Evolutionary conservation across 768 basidiomycete genomes (phyloP).

Genomic region (Mrakia gelida): DNA sequence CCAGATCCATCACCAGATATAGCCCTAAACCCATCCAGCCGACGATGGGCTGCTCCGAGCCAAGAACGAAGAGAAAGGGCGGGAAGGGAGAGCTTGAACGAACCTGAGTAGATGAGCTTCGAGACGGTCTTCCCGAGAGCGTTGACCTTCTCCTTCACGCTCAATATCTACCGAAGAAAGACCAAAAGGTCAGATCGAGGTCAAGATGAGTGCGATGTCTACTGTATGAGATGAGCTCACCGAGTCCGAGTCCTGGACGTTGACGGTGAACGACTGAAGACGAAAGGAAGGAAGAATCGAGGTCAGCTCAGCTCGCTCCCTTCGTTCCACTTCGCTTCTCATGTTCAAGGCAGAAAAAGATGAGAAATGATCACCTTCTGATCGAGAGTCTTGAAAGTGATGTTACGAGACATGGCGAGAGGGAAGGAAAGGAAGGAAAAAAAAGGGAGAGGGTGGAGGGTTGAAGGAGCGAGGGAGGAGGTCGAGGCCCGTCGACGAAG

Average conservation of each 20-base stretch:
- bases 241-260: conserved; percentile 69
- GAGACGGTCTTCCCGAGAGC: conserved; percentile 61
- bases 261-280: conserved; percentile 72
- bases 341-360: not conserved
- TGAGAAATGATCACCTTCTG: conserved; percentile 54
- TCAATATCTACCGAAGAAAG: conserved; percentile 49
- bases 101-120: conserved; percentile 93
- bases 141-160: conserved; percentile 78
- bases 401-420: conserved; percentile 36
- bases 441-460: not conserved
- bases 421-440: not conserved
- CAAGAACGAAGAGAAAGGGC: not conserved
- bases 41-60: not conserved
- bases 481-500: not conserved
- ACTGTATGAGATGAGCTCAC: conserved; percentile 37
- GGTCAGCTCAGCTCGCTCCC: not conserved
- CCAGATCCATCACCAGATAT: not conserved
- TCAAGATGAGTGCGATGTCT: not conserved
- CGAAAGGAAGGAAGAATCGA: not conserved
- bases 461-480: not conserved
- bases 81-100: conserved; percentile 32
- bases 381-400: conserved; percentile 91
- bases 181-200: conserved; percentile 18
- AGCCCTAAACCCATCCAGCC: not conserved
- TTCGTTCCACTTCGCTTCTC: not conserved